These are phyloP conservation scores for Saccharomycopsis sp. DNA, from an alignment of 805 yeast genomes.

Conservation along the genomic window DNA sequence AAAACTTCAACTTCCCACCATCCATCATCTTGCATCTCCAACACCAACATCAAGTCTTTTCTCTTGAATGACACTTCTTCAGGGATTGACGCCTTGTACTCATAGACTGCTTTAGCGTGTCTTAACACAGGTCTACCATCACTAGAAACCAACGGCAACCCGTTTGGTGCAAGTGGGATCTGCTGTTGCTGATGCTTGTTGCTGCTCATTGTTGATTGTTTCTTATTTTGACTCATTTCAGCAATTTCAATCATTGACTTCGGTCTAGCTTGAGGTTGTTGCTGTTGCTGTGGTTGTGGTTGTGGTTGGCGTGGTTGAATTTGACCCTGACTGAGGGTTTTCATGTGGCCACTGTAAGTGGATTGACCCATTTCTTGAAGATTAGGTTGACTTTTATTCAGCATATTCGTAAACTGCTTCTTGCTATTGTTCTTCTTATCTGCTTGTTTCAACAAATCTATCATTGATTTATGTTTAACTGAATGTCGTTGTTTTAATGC, in stretches of 20 bases:
- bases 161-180: slow-evolving; percentile 24
- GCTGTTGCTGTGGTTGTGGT: not conserved
- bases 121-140: slow-evolving; percentile 49
- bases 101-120: slow-evolving; percentile 49
- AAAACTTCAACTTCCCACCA: slow-evolving; percentile 69
- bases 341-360: not conserved
- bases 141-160: slow-evolving; percentile 41
- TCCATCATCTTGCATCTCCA: slow-evolving; percentile 58
- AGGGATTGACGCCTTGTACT: slow-evolving; percentile 51
- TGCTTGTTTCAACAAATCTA: slow-evolving; percentile 2
- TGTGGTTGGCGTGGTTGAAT: not conserved
- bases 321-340: not conserved
- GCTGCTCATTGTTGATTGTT: slow-evolving; percentile 1
- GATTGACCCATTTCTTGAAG: not conserved
- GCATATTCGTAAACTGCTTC: not conserved
- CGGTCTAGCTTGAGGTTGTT: slow-evolving; percentile 10
- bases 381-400: not conserved
- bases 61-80: slow-evolving; percentile 55
- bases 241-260: slow-evolving; percentile 22
- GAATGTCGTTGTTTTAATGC: slow-evolving; percentile 30
- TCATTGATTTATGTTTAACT: slow-evolving; percentile 6
- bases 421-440: not conserved
- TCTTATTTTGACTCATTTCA: slow-evolving; percentile 9
- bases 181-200: slow-evolving; percentile 3
- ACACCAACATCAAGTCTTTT: slow-evolving; percentile 46